Percentiles rank a stretch among this genome's conserved stretches.
phyloP scores from a whole-genome alignment of 106 monocot species.

The Acorus calamus region DNA sequence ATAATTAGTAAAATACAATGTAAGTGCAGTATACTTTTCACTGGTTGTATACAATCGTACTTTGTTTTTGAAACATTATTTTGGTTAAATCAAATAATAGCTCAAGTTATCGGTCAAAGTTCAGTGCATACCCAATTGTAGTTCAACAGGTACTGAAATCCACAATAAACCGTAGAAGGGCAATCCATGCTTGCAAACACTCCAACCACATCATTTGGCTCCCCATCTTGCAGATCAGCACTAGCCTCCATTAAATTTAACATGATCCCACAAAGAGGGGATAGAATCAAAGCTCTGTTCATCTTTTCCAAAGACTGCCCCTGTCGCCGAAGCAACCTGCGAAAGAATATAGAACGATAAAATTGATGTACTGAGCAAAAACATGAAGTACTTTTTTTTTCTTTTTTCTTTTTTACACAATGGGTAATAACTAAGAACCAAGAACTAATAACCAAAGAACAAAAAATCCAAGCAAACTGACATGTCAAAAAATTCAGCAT shows the following conservation, averaged over 20 bases:
- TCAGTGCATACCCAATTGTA: constrained; percentile 80
- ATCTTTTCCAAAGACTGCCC: constrained; percentile 75
- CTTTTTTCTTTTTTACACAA: too few species aligned
- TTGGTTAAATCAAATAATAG: too few species aligned
- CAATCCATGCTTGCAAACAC: constrained; percentile 91
- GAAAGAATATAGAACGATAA: background rate
- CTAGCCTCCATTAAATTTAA: constrained; percentile 65
- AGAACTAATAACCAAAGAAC: background rate
- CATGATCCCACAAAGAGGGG: constrained; percentile 90
- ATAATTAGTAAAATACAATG: too few species aligned
- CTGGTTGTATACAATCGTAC: too few species aligned
- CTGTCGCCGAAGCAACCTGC: constrained; percentile 59
- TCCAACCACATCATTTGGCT: constrained; percentile 54
- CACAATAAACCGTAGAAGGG: constrained; percentile 63
- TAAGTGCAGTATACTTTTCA: too few species aligned
- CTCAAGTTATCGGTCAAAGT: background rate
- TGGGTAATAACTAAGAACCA: background rate
- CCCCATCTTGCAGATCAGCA: constrained; percentile 12
- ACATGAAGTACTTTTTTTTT: background rate
- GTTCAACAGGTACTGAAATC: constrained; percentile 76
- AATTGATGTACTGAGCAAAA: background rate
- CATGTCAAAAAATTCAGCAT: constrained; percentile 91
- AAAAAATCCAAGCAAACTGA: constrained; percentile 26
- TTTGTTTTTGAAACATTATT: too few species aligned
- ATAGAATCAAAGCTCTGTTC: constrained; percentile 69